Evolutionary conservation across 768 basidiomycete genomes (phyloP), one percentile per base, ranked within the genome.

Genomic region (Mycena venus): DNA sequence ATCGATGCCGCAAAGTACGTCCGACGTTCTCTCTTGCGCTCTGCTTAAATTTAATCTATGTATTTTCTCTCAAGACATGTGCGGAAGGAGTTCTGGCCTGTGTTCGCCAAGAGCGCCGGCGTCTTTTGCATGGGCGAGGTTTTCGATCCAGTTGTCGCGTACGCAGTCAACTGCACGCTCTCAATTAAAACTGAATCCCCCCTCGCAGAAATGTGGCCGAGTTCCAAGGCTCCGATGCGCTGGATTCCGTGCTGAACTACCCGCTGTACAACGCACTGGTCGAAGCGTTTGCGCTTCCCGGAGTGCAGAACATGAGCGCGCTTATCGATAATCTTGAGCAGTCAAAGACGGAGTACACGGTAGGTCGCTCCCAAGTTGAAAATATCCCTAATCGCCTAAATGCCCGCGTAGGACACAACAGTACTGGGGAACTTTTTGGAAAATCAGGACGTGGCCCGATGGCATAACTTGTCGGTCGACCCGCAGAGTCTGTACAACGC

Each of bases 91-190:
- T 97, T 97, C 81, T 96, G 95, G 95, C 91, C 93, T 2, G 79
- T 79, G 8, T 96, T 97, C 79, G 92, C 91, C 77, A 84, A 82
- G 55, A 90, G 90, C n/a, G 94, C 95, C 0, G 94, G 92, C 15
- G 93, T 96, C 12, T 96, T 94, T 84, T 96, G 94, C 78, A 93
- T 96, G 66, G 96, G 96, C 47, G 95, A 96, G 83, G 93, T 97
- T 58, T 91, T 86, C 77, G 88, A 90, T 55, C 80, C 85, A 63
- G 85, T 91, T 62, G 82, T 91, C 58, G 82, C 86, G 92, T 93
- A 79, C 42, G 80, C 40, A n/a, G 23, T 21, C 25, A 23, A 23
- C 40, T 31, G 14, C 19, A 53, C 31, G 36, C 64, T 34, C 15
- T 6, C 27, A 25, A 27, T 60, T 36, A 34, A 36, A 31, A 40